These are phyloP conservation scores for Apiotrichum gracile DNA, from an alignment of 1,284 basidiomycete genomes.

Conservation along the genomic window DNA sequence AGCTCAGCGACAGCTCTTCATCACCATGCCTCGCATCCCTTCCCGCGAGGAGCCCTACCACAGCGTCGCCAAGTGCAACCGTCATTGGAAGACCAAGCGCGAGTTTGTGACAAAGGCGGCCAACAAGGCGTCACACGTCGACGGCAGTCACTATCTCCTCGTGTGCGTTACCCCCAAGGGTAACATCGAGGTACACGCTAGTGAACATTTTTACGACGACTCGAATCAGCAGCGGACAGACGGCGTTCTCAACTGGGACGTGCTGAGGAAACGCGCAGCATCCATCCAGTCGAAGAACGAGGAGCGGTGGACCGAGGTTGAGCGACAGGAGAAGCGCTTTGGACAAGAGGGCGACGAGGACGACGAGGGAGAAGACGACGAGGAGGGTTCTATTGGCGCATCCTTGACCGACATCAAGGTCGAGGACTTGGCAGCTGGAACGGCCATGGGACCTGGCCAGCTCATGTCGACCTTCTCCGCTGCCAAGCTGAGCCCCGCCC, in stretches of 20 bases:
- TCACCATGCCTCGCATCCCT: slow-evolving; percentile 51
- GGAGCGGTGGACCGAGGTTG: slow-evolving; percentile 26
- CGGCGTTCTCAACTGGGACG: slow-evolving; percentile 32
- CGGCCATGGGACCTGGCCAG: slow-evolving; percentile 4
- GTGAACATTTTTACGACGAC: slow-evolving; percentile 39
- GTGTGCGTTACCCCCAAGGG: slow-evolving; percentile 52
- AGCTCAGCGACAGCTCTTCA: neutral
- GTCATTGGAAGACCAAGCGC: slow-evolving; percentile 54
- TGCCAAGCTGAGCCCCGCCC: slow-evolving; percentile 20
- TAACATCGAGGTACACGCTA: slow-evolving; percentile 53
- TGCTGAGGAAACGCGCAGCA: slow-evolving; percentile 10
- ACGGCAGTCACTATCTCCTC: slow-evolving; percentile 54
- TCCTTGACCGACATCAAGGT: slow-evolving; percentile 24
- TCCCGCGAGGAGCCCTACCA: slow-evolving; percentile 52
- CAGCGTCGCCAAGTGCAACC: slow-evolving; percentile 50
- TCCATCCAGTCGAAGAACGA: slow-evolving; percentile 15
- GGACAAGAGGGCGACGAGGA: slow-evolving; percentile 30
- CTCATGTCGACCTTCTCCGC: slow-evolving; percentile 27
- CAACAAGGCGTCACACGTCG: slow-evolving; percentile 51
- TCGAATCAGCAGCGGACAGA: slow-evolving; percentile 28
- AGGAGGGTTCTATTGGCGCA: slow-evolving; percentile 8
- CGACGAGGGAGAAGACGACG: slow-evolving; percentile 26
- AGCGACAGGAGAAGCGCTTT: slow-evolving; percentile 34
- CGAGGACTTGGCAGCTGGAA: neutral
- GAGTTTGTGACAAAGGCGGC: slow-evolving; percentile 52